Conservation (phyloP, 768 basidiomycete species). For the Melanogaster broomeanus region DNA sequence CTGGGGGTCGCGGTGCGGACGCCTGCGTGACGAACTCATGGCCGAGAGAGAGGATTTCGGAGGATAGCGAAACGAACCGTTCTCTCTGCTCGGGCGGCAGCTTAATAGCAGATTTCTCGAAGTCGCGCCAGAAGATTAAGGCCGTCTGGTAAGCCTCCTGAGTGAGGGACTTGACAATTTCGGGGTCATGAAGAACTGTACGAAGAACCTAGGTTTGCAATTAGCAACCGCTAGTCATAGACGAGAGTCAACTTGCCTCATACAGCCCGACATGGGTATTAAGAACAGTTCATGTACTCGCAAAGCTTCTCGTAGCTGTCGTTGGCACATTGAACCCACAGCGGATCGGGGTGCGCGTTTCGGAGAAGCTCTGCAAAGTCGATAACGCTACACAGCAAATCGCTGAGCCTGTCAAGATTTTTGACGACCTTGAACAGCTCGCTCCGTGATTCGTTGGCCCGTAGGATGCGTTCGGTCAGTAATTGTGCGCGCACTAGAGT, state of each 20-base stretch:
- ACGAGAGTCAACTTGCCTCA: slow-evolving; percentile 55
- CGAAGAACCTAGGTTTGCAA: slow-evolving; percentile 60
- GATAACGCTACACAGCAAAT: slow-evolving; percentile 94
- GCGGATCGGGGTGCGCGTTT: slow-evolving; percentile 86
- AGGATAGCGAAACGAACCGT: slow-evolving; percentile 86
- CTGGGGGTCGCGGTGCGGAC: slow-evolving; percentile 61
- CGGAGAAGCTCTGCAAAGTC: slow-evolving; percentile 94
- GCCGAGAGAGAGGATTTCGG: slow-evolving; percentile 85
- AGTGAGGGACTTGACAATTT: slow-evolving; percentile 63
- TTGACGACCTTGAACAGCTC: slow-evolving; percentile 90
- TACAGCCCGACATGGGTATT: slow-evolving; percentile 94
- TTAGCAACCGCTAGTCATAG: slow-evolving; percentile 17
- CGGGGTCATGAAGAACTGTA: slow-evolving; percentile 65
- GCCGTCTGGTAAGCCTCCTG: slow-evolving; percentile 86
- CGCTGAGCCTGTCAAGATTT: slow-evolving; percentile 94
- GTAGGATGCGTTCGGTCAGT: slow-evolving; percentile 81
- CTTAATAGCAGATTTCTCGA: slow-evolving; percentile 95
- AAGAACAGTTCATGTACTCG: slow-evolving; percentile 95
- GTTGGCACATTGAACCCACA: slow-evolving; percentile 85
- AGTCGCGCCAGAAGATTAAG: slow-evolving; percentile 93
- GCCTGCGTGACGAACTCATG: slow-evolving; percentile 80
- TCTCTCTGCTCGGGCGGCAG: slow-evolving; percentile 75
- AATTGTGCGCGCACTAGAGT: slow-evolving; percentile 80
- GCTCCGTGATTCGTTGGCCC: slow-evolving; percentile 65
- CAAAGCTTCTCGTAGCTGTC: slow-evolving; percentile 88